Base-by-base conservation (phyloP, 2,329 filamentous ascomycete species). In the Phyllosticta paracitricarpa region DNA sequence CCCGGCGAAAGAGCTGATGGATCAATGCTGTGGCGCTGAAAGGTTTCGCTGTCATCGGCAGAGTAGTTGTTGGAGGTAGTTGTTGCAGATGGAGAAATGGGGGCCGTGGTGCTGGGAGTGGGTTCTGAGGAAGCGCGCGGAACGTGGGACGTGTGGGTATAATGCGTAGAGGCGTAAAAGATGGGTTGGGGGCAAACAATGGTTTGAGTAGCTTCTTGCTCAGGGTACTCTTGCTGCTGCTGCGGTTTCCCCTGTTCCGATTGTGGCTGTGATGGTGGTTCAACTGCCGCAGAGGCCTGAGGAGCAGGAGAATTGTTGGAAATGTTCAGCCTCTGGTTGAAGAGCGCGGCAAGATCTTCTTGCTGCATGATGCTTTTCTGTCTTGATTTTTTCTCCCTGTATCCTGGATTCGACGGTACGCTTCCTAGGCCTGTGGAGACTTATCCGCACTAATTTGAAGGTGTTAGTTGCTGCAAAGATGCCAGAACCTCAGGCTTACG, bases 291-390 rank as follows among this genome's bases (percentile, higher is more conserved):
- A 65, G 40, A n/a, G 64, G 48, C 57, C 57, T 57, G 54, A 58
- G 54, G 66, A 62, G 58, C 63, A 59, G 62, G 54, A 17, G 52
- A 56, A 17, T 12, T 19, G 2, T 33, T n/a, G 28, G 59, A 57
- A 65, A 63, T 61, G 57, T 48, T 66, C 68, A 91, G 80, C 59
- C 81, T 87, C 73, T 92, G 81, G 72, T 87, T 88, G 74, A 96
- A 91, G 68, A 96, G 85, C 63, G 83, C 79, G n/a, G 87, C 83
- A 40, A 96, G 86, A 67, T 96, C 91, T 65, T 96, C 89, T 71
- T 92, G 86, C 68, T 85, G 82, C 74, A 88, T 84, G 4, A 7
- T 48, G 40, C 77, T 83, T 82, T 64, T 76, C 79, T 70, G 73
- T 68, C 66, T 75, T 76, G 65, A 28, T 35, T 26, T 51, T 51